Percentiles rank a stretch among this genome's conserved stretches.
Evolutionary conservation across 768 basidiomycete species (phyloP).

Genomic region (Flagelloscypha sp.): DNA sequence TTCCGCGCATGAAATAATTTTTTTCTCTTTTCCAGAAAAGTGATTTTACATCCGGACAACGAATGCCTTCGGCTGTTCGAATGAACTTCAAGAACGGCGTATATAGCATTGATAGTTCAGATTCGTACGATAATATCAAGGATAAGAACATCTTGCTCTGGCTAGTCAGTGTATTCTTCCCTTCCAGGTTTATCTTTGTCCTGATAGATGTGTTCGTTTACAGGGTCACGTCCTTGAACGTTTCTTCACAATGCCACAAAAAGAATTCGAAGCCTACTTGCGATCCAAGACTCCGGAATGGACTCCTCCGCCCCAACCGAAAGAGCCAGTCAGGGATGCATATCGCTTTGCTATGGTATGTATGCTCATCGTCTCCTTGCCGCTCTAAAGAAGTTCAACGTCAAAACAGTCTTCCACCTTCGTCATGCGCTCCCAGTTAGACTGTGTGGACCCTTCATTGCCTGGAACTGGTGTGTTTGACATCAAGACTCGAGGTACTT

Average conservation of each 20-base stretch:
- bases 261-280: conserved; percentile 53
- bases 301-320: conserved; percentile 15
- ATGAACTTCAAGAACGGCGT: conserved; percentile 59
- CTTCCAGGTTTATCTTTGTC: neutral
- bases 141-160: conserved; percentile 69
- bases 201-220: conserved; percentile 1
- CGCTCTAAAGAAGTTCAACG: conserved; percentile 2
- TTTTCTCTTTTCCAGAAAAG: conserved; percentile 30
- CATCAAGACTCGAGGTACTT: conserved; percentile 86
- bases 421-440: conserved; percentile 92
- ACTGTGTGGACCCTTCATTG: conserved; percentile 71
- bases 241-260: conserved; percentile 60
- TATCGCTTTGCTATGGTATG: conserved; percentile 81
- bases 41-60: conserved; percentile 70
- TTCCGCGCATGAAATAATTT: conserved; percentile 2
- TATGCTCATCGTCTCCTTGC: conserved; percentile 1
- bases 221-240: conserved; percentile 89
- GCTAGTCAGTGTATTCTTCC: conserved; percentile 41
- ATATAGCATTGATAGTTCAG: conserved; percentile 62
- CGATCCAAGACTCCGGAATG: conserved; percentile 26
- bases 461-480: conserved; percentile 93
- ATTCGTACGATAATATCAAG: conserved; percentile 32
- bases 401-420: conserved; percentile 44
- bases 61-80: conserved; percentile 63
- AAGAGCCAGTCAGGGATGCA: conserved; percentile 49